Percentiles rank a stretch among this genome's conserved stretches.
Evolutionary conservation across 2,329 filamentous ascomycete species (phyloP).

Genomic region (Colletotrichum theobromicola): DNA sequence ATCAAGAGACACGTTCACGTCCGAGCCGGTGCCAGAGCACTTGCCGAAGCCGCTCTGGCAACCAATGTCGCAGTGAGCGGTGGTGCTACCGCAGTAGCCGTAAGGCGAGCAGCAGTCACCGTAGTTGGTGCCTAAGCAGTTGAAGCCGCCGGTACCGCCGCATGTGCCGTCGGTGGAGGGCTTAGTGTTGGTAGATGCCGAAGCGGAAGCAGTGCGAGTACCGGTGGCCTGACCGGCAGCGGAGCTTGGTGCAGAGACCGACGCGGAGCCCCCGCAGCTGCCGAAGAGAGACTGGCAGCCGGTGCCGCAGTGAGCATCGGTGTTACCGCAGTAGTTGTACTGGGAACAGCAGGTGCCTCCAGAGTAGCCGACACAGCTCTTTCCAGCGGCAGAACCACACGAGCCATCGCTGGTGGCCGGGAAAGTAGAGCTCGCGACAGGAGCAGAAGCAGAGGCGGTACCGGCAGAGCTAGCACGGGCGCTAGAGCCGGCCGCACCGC

Average conservation of each 20-base stretch:
- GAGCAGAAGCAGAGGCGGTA: background rate
- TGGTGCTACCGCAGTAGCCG: slow-evolving; percentile 22
- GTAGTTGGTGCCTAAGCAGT: slow-evolving; percentile 16
- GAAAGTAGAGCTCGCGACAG: background rate
- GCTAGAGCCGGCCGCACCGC: background rate
- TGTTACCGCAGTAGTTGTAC: background rate
- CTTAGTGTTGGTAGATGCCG: slow-evolving; percentile 2
- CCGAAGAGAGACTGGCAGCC: slow-evolving; percentile 5
- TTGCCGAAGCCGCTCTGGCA: slow-evolving; percentile 23
- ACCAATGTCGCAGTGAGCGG: slow-evolving; percentile 23
- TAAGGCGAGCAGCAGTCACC: slow-evolving; percentile 26
- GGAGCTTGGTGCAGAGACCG: background rate
- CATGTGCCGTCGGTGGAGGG: slow-evolving; percentile 12
- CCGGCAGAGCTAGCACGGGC: background rate
- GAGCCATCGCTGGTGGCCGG: background rate
- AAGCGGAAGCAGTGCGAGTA: background rate
- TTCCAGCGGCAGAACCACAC: background rate
- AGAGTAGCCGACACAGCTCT: background rate
- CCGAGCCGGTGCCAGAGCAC: background rate
- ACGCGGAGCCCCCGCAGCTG: background rate
- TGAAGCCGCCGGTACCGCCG: background rate
- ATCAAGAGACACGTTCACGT: slow-evolving; percentile 3
- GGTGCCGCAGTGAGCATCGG: background rate
- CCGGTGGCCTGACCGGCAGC: background rate
- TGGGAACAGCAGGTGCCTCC: slow-evolving; percentile 9